Evolutionary conservation across 1,284 basidiomycete genomes (phyloP), one percentile per base, ranked within the genome.

Genomic region (Erythrobasidium hasegawianum): DNA sequence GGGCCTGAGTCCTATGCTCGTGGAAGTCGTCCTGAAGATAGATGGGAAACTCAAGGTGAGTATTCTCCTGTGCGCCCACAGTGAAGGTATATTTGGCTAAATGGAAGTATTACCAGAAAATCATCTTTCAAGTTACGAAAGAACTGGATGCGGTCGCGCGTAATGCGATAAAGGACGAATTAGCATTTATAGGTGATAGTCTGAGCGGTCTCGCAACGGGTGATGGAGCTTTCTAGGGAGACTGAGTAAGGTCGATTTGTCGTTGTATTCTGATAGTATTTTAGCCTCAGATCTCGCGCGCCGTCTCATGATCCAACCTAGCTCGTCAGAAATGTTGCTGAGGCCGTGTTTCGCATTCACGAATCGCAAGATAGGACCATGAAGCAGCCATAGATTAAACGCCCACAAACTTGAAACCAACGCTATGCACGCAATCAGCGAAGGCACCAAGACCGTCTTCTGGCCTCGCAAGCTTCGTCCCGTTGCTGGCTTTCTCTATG

Each of bases 81-180:
- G 18, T 9, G 11, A 2, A 14, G 13, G 3, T 3, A 13, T 8
- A 43, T 39, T n/a, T n/a, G n/a, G n/a, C 29, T 59, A 18, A n/a
- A n/a, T n/a, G n/a, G n/a, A n/a, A n/a, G n/a, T n/a, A n/a, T n/a
- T n/a, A n/a, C n/a, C 75, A 90, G 89, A 92, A 90, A 86, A 84
- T 91, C 70, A 86, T 86, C 24, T 82, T 83, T 13, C 78, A 78
- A 27, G 77, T 92, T 10, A 78, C 90, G 68, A 91, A 90, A 77
- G 90, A 92, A 71, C 82, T 92, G 14, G 90, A 92, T 75, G 80
- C 82, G 43, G 83, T 89, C 65, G 89, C 90, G 40, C 81, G 89
- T 56, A 84, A 84, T 49, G 83, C 84, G 16, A 91, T 92, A 76
- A 85, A 84, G 76, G 86, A 89, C 65, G 89, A 92, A 77, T 80